phyloP scores from a whole-genome alignment of 129 eudicot genomes.

The Erigeron canadensis region DNA sequence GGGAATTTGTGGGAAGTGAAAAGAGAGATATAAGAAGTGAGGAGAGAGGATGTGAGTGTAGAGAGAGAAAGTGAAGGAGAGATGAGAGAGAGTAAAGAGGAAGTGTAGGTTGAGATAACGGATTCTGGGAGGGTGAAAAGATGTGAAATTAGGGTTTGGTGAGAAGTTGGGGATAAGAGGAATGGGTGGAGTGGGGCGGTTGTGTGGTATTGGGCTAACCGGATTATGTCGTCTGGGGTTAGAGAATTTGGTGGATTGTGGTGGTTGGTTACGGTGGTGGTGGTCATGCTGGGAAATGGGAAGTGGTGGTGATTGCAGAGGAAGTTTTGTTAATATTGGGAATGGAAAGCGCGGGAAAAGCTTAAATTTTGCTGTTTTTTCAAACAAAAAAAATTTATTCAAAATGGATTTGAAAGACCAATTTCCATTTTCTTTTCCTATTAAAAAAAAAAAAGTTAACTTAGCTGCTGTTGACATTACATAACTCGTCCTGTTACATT shows the following conservation, averaged over 20 bases:
- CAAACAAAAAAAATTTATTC: too few species aligned
- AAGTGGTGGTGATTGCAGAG: neutral
- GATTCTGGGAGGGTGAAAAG: conserved; percentile 55
- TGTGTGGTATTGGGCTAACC: conserved; percentile 52
- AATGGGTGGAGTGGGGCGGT: conserved; percentile 52
- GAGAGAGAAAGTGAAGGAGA: conserved; percentile 43
- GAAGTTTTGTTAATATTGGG: neutral
- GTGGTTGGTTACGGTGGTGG: conserved; percentile 34
- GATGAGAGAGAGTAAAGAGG: conserved; percentile 56
- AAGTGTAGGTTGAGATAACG: conserved; percentile 56
- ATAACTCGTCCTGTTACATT: too few species aligned
- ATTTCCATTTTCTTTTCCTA: too few species aligned
- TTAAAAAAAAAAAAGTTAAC: too few species aligned
- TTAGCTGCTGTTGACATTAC: too few species aligned
- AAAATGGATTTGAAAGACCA: too few species aligned
- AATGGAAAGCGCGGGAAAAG: conserved; percentile 37
- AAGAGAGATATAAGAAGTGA: conserved; percentile 45
- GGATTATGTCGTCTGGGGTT: conserved; percentile 52
- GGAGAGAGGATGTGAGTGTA: conserved; percentile 48
- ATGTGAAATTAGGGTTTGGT: conserved; percentile 60
- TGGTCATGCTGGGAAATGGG: conserved; percentile 2
- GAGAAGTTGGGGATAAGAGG: conserved; percentile 54
- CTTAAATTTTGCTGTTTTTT: too few species aligned
- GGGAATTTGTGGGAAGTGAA: conserved; percentile 60
- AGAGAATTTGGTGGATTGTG: conserved; percentile 28